Base-by-base conservation (phyloP, 345 rosid species). In the Schrenkiella parvula region DNA sequence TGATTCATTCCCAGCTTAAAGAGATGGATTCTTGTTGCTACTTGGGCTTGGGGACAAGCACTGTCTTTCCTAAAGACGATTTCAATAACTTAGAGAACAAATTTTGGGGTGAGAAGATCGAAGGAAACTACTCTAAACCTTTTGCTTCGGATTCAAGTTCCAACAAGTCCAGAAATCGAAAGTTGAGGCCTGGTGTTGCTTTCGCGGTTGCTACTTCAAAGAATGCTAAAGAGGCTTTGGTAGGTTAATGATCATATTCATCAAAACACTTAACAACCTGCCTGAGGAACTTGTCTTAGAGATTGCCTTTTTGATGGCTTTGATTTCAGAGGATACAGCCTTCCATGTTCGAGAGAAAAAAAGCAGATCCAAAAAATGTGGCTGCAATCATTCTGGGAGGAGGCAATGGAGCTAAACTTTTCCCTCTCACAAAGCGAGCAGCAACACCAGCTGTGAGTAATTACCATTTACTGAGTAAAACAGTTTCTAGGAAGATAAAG, bases 311-410 rank as follows among this genome's bases (percentile, higher is more conserved):
- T 13, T 29, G 29, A 32, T 47, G 39, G 15, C 48, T 42, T 67
- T 54, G 64, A 56, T 64, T 41, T 72, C 66, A 91, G 95, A 83
- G 87, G 37, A 18, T 81, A 3, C 81, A 78, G 42, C 79, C 80
- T 56, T 84, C 85, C 4, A 57, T 75, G 67, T 71, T 85, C 37
- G 88, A 82, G 70, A 83, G 89, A 73, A 69, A 48, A 59, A 83
- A 72, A 76, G 90, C 81, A 23, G 95, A 93, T 73, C 97, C 97
- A 0, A 88, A 93, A 71, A 91, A 89, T 68, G 91, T 93, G 17
- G 98, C 93, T 66, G 84, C 97, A 0, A 79, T 93, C 80, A 88
- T 93, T 82, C 71, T 93, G 48, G 98, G 98, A 69, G 98, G 98
- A 70, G 98, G 98, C 63, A 80, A 90, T 22, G 98, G 98, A 73